Evolutionary conservation across 805 yeast species (phyloP).

Genomic region (Ogataea pini): DNA sequence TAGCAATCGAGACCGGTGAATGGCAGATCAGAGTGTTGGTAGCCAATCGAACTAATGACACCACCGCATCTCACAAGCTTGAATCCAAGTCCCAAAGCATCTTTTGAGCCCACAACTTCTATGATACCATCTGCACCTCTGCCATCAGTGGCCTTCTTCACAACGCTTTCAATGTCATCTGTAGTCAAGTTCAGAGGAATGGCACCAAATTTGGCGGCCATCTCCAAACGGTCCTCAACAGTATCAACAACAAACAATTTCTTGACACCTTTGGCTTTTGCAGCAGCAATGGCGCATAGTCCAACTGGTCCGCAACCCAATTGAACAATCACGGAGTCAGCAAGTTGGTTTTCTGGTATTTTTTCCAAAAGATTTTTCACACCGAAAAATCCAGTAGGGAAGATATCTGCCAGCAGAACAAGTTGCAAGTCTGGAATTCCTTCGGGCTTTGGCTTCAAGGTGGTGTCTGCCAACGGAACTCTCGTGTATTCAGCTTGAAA

Average conservation of each 20-base stretch:
- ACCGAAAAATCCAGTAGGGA: conserved; percentile 58
- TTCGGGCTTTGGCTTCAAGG: conserved; percentile 47
- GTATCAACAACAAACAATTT: conserved; percentile 50
- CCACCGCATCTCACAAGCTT: conserved; percentile 59
- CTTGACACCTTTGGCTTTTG: conserved; percentile 45
- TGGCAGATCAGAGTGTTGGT: conserved; percentile 59
- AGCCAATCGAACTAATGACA: conserved; percentile 57
- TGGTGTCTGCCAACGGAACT: conserved; percentile 57
- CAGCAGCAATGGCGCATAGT: conserved; percentile 49
- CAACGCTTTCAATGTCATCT: conserved; percentile 38
- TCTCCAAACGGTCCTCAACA: conserved; percentile 46
- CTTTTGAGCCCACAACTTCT: conserved; percentile 58
- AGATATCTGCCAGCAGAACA: conserved; percentile 62
- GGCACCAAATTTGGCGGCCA: conserved; percentile 46
- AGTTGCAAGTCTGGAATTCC: conserved; percentile 45
- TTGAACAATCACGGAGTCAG: conserved; percentile 43
- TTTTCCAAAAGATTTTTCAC: conserved; percentile 35
- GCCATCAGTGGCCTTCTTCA: conserved; percentile 41
- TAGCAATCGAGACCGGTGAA: conserved; percentile 60
- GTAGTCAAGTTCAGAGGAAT: conserved; percentile 46
- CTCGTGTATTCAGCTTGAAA: conserved; percentile 64
- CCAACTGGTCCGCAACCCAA: conserved; percentile 66
- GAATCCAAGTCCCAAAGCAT: conserved; percentile 52
- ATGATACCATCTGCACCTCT: conserved; percentile 61
- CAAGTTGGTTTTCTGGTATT: conserved; percentile 14